Conservation (phyloP, 2,329 filamentous ascomycete genomes). For the Hypoxylon sp. region DNA sequence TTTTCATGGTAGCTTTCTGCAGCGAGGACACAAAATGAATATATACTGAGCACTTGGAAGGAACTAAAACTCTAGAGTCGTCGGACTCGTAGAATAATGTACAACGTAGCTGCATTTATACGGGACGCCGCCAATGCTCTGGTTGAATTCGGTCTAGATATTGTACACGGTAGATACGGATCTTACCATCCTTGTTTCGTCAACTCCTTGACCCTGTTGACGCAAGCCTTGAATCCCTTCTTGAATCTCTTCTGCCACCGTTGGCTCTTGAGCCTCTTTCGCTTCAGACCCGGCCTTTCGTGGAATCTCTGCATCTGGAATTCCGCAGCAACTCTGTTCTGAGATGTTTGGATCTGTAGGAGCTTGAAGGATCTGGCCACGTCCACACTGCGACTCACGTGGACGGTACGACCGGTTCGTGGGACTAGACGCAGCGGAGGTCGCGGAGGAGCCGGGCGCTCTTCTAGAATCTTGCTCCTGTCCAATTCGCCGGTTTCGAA, state of each 20-base stretch:
- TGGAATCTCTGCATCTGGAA: constrained; percentile 75
- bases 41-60: too few species aligned
- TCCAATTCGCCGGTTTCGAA: constrained; percentile 51
- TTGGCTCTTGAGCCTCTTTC: constrained; percentile 79
- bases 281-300: constrained; percentile 81
- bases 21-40: too few species aligned
- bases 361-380: constrained; percentile 61
- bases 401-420: constrained; percentile 61
- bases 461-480: constrained; percentile 40
- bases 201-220: constrained; percentile 76
- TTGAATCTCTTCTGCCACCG: constrained; percentile 80
- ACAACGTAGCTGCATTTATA: constrained; percentile 16
- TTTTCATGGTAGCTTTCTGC: background rate
- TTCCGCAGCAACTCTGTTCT: constrained; percentile 73
- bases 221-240: constrained; percentile 75
- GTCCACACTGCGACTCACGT: constrained; percentile 61
- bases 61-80: background rate
- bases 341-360: constrained; percentile 57
- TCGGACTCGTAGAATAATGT: constrained; percentile 1
- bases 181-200: constrained; percentile 83
- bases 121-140: constrained; percentile 10
- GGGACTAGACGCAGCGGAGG: constrained; percentile 59
- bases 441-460: constrained; percentile 31
- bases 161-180: constrained; percentile 37
- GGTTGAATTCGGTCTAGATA: constrained; percentile 20